Evolutionary conservation across 1,139 yeast genomes (phyloP).

Genomic region (Taphrina betulina): DNA sequence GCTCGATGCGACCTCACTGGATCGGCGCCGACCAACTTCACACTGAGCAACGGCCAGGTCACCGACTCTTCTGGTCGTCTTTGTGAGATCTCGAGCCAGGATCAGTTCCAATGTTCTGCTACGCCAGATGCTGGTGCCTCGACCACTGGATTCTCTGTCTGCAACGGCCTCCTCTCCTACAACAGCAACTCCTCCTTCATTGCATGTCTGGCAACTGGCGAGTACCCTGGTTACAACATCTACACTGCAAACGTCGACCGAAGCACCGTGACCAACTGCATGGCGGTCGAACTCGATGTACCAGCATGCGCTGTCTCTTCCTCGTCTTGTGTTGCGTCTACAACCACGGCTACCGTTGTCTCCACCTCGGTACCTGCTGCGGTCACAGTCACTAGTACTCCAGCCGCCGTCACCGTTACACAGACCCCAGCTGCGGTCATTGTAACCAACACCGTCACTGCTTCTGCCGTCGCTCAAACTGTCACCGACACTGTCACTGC

Average conservation of each 20-base stretch:
- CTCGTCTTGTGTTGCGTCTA: constrained; percentile 16
- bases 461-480: neutral
- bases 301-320: constrained; percentile 7
- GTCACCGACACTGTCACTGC: neutral
- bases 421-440: constrained; percentile 8
- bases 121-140: constrained; percentile 7
- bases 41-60: constrained; percentile 20
- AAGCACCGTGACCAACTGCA: constrained; percentile 19
- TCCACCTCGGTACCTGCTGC: constrained; percentile 52
- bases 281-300: constrained; percentile 5
- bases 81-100: constrained; percentile 21
- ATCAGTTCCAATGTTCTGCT: constrained; percentile 22
- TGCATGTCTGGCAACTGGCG: constrained; percentile 24
- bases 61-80: constrained; percentile 28
- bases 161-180: constrained; percentile 15
- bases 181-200: constrained; percentile 14
- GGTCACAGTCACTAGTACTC: constrained; percentile 36
- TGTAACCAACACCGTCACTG: neutral
- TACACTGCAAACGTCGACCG: constrained; percentile 10
- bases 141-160: constrained; percentile 17
- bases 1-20: constrained; percentile 17
- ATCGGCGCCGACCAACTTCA: constrained; percentile 7
- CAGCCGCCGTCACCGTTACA: constrained; percentile 3
- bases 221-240: constrained; percentile 17
- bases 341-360: constrained; percentile 26